Conservation (phyloP, 371 early-diverging fungal genomes). For the Mortierella sp. region DNA sequence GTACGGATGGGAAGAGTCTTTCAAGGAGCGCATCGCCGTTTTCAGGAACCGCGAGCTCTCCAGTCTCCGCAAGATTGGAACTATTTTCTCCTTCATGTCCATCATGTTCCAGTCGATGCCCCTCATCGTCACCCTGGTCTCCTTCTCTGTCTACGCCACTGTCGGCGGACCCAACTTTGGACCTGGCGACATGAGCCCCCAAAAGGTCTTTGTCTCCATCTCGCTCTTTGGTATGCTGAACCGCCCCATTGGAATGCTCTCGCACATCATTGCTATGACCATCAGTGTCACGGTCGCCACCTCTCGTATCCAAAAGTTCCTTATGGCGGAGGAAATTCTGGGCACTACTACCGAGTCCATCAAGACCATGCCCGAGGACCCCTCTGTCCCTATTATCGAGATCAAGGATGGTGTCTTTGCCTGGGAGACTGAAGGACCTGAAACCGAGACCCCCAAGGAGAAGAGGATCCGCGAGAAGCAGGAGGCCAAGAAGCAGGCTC, state of each 20-base stretch:
- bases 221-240: constrained; percentile 26
- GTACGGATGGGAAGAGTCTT: constrained; percentile 57
- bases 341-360: constrained; percentile 1
- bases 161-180: constrained; percentile 19
- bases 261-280: constrained; percentile 23
- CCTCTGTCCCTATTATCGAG: constrained; percentile 13
- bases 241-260: constrained; percentile 28
- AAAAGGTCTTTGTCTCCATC: constrained; percentile 26
- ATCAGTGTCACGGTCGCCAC: constrained; percentile 27
- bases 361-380: constrained; percentile 22
- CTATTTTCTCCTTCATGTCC: constrained; percentile 23
- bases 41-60: constrained; percentile 31
- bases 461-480: constrained; percentile 14
- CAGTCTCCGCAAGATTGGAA: constrained; percentile 24
- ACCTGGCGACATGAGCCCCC: constrained; percentile 22
- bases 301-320: constrained; percentile 68
- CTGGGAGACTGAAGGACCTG: constrained; percentile 27
- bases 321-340: constrained; percentile 73
- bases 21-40: constrained; percentile 35
- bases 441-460: constrained; percentile 21
- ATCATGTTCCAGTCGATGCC: constrained; percentile 73
- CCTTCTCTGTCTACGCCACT: constrained; percentile 25
- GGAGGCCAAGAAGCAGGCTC: constrained; percentile 15
- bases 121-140: constrained; percentile 34
- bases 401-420: constrained; percentile 27